These are phyloP conservation scores for Dactylis glomerata DNA, from an alignment of 176 grass and related monocot genomes.

Conservation along the genomic window DNA sequence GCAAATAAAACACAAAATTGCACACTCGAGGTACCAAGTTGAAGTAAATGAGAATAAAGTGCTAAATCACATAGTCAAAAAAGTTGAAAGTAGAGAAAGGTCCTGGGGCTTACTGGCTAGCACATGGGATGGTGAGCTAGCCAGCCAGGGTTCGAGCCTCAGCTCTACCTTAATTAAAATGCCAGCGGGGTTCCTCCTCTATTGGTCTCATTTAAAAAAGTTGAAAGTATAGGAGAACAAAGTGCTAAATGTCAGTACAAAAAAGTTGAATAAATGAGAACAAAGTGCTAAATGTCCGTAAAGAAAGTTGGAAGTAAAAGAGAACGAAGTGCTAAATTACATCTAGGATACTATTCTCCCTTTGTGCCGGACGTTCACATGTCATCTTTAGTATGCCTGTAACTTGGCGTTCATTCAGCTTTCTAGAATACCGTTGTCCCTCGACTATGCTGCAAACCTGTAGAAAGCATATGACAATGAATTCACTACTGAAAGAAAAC, in stretches of 20 bases:
- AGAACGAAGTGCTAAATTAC: slow-evolving; percentile 18
- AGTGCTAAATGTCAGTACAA: not conserved
- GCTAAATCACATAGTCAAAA: slow-evolving; percentile 27
- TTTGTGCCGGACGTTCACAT: slow-evolving; percentile 49
- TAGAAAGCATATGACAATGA: not conserved
- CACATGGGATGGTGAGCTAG: too few relatives aligned
- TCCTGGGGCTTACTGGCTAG: too few relatives aligned
- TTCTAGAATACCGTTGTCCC: slow-evolving; percentile 63
- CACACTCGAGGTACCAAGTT: not conserved
- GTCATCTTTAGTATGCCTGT: slow-evolving; percentile 46
- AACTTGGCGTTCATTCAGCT: slow-evolving; percentile 68
- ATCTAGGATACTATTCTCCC: slow-evolving; percentile 51
- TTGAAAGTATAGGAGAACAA: not conserved
- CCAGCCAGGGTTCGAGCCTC: too few relatives aligned
- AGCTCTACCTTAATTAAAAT: too few relatives aligned
- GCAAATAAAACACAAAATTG: not conserved
- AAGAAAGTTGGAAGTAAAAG: not conserved
- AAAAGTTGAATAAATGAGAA: not conserved
- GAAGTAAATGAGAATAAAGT: not conserved
- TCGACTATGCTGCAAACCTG: slow-evolving; percentile 65
- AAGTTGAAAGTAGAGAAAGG: too few relatives aligned
- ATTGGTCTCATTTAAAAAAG: too few relatives aligned
- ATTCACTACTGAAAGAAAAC: not conserved
- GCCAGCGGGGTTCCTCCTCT: too few relatives aligned
- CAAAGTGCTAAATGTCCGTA: not conserved